Evolutionary conservation across 495 filamentous ascomycete genomes (phyloP), one percentile per base, ranked within the genome.

Genomic region (Apiosordaria backusii): DNA sequence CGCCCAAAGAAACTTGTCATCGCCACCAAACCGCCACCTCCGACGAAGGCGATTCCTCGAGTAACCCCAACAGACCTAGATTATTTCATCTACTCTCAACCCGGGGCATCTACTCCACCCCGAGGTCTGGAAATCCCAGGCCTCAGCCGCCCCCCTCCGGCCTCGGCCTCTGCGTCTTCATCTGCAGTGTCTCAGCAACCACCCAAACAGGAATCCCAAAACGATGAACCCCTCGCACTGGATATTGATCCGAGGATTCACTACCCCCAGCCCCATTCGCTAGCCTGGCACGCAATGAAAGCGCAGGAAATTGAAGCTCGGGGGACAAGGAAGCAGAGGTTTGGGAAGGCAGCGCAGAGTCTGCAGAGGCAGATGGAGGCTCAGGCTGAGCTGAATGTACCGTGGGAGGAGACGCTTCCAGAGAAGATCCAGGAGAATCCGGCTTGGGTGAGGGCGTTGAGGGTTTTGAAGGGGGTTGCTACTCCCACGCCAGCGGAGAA

Each of bases 171-270:
- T n/a, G 52, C 29, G 5, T 0, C 23, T 19, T 18, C 23, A 59
- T 23, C 23, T 3, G 23, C 23, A 25, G 19, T 18, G 15, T 25
- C 26, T 26, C 29, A 57, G 5, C 16, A 57, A 25, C 24, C 4
- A 22, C 23, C 60, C 22, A 35, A 22, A 21, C 3, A 13, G n/a
- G 23, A 53, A 1, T 52, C 60, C 9, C 1, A 10, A 26, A 16
- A 65, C 16, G 73, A 75, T 53, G 67, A 71, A 19, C 73, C 73
- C 4, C 52, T 71, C 21, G 76, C 66, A 21, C 50, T 60, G 4
- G 62, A 67, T 65, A 77, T 84, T 22, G 79, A 85, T 67, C 84
- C 83, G 0, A 77, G 78, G 3, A 66, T 77, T 3, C 77, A 78
- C 57, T 82, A 78, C 76, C 70, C 75, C 2, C 74, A 74, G 9